Evolutionary conservation across 2,329 filamentous ascomycete genomes (phyloP).

Genomic region (Trichoderma sp.): DNA sequence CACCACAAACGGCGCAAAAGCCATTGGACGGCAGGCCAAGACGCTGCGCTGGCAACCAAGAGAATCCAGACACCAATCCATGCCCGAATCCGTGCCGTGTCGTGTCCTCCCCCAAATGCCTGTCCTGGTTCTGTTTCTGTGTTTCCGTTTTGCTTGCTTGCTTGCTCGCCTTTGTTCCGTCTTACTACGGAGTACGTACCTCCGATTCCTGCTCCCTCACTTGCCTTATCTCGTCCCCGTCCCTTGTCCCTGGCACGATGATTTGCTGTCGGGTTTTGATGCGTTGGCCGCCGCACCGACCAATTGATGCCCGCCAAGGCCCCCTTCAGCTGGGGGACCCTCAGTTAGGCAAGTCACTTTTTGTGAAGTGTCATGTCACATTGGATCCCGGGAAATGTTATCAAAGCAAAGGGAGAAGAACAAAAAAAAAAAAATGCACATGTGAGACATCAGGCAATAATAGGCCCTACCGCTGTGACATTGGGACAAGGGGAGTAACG

Average conservation of each 20-base stretch:
- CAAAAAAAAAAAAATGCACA: neutral
- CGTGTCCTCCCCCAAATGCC: too few species aligned
- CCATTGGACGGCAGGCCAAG: neutral
- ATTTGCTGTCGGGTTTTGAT: slow-evolving; percentile 3
- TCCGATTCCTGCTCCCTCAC: neutral
- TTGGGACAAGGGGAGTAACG: neutral
- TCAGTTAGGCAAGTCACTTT: neutral
- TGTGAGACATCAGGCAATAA: neutral
- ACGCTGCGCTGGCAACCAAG: neutral
- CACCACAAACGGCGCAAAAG: neutral
- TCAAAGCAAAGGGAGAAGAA: neutral
- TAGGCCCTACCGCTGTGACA: neutral
- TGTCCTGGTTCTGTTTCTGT: too few species aligned
- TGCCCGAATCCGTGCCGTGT: neutral
- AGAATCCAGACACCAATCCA: neutral
- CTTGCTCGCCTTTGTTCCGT: neutral
- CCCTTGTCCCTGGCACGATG: neutral
- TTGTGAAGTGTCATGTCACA: neutral
- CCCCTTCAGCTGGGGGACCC: neutral
- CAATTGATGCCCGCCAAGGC: slow-evolving; percentile 7
- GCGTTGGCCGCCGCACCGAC: slow-evolving; percentile 6
- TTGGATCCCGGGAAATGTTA: neutral
- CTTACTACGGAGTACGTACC: too few species aligned
- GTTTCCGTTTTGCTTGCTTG: neutral
- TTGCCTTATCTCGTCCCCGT: neutral